phyloP scores from a whole-genome alignment of 495 filamentous ascomycete genomes.

The Tuber magnatum region DNA sequence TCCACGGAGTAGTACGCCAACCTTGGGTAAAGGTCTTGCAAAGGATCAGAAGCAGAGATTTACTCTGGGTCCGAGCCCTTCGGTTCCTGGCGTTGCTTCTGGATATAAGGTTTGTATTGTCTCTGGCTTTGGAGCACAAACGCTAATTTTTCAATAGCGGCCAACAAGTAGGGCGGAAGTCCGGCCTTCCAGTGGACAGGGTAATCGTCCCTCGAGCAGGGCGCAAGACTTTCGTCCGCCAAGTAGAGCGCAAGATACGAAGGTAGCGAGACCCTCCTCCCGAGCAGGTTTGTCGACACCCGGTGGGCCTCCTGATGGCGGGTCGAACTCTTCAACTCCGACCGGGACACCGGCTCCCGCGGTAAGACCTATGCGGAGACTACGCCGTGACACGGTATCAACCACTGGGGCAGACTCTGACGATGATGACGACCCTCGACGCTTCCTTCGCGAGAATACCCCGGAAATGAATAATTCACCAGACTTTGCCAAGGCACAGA shows the following conservation, averaged over 20 bases:
- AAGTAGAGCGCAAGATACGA: not conserved
- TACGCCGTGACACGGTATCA: conserved; percentile 7
- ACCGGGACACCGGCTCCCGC: conserved; percentile 22
- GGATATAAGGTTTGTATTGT: not conserved
- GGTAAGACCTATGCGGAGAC: conserved; percentile 24
- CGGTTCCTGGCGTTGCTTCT: not conserved
- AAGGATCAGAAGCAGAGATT: not conserved
- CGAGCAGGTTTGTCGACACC: not conserved
- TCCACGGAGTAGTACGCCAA: not conserved
- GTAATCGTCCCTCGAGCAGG: not conserved
- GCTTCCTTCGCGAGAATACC: conserved; percentile 12
- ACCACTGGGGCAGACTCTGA: not conserved
- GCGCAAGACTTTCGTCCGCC: not conserved
- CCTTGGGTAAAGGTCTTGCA: not conserved
- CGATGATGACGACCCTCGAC: not conserved
- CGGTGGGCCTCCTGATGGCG: not conserved
- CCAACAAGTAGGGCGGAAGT: not conserved
- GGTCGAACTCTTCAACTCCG: conserved; percentile 1
- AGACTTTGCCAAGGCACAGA: conserved; percentile 1
- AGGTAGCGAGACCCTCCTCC: not conserved
- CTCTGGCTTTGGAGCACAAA: not conserved
- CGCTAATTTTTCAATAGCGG: not conserved
- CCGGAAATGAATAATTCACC: conserved; percentile 22
- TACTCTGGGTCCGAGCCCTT: not conserved
- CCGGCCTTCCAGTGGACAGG: not conserved